A percentile compares a stretch with the other conserved stretches of the same genome.
phyloP scores from a whole-genome alignment of 2,329 filamentous ascomycete species.

The Tolypocladium amazonense region DNA sequence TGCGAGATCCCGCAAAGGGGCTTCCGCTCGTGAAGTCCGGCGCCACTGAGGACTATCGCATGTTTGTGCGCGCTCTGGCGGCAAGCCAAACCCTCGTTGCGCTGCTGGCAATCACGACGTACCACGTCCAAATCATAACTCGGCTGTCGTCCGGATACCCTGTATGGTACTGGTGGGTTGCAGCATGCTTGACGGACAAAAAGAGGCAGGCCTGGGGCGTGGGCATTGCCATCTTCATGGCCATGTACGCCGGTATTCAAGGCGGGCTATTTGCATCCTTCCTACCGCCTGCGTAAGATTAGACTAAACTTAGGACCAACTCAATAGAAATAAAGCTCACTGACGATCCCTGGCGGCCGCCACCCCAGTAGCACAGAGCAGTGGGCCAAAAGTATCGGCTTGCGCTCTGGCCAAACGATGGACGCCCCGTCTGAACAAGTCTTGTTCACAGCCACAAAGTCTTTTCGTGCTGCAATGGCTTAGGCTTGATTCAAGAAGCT shows the following conservation, averaged over 20 bases:
- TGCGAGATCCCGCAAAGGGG: conserved; percentile 12
- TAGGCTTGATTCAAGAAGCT: too few relatives aligned
- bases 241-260: conserved; percentile 77
- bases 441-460: too few relatives aligned
- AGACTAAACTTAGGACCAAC: neutral
- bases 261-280: conserved; percentile 80
- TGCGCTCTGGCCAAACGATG: neutral
- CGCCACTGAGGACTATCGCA: conserved; percentile 7
- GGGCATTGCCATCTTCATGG: conserved; percentile 52
- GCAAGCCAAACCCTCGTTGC: conserved; percentile 64
- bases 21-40: conserved; percentile 1
- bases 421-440: too few relatives aligned
- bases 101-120: conserved; percentile 61
- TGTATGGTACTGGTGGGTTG: conserved; percentile 79
- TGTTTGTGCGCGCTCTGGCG: conserved; percentile 48
- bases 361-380: neutral
- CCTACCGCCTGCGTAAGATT: conserved; percentile 68
- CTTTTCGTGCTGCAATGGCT: too few relatives aligned
- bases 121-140: conserved; percentile 91
- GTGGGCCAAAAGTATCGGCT: neutral
- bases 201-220: conserved; percentile 20
- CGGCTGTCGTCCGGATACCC: conserved; percentile 81
- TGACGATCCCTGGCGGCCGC: neutral
- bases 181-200: conserved; percentile 30
- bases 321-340: neutral